Conservation (phyloP, 345 rosid genomes). For the Melaleuca alternifolia region DNA sequence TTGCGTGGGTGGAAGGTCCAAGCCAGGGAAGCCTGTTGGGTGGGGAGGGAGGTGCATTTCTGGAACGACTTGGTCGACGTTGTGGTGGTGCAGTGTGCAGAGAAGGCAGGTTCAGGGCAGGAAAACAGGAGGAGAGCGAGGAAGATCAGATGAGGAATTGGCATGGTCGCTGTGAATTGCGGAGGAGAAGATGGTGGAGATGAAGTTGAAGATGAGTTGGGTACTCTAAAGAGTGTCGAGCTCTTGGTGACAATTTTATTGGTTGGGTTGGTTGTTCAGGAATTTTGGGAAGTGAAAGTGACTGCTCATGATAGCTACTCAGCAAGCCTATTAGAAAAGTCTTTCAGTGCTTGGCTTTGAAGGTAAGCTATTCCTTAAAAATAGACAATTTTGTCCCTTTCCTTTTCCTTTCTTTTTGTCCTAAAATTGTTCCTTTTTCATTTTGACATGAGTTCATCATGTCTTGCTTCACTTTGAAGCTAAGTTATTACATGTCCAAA, state of each 20-base stretch:
- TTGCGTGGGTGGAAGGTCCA: slow-evolving; percentile 88
- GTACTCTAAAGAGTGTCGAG: neutral
- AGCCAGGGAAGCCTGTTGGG: slow-evolving; percentile 91
- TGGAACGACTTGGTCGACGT: slow-evolving; percentile 48
- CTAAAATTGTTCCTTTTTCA: neutral
- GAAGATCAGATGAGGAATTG: slow-evolving; percentile 7
- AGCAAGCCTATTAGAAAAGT: neutral
- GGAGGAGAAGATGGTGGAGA: neutral
- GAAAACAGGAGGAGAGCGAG: slow-evolving; percentile 15
- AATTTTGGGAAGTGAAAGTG: neutral
- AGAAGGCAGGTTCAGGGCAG: slow-evolving; percentile 10
- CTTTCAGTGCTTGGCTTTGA: slow-evolving; percentile 27
- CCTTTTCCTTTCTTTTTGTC: neutral
- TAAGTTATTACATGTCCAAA: slow-evolving; percentile 7
- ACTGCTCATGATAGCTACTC: neutral
- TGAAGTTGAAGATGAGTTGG: neutral
- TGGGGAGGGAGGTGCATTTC: slow-evolving; percentile 72
- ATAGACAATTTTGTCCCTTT: neutral
- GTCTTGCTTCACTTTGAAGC: slow-evolving; percentile 43
- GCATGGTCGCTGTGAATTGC: neutral
- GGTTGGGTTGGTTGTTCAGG: neutral
- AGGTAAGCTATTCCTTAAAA: slow-evolving; percentile 18
- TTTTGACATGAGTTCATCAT: neutral
- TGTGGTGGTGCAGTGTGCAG: slow-evolving; percentile 52
- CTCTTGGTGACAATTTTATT: slow-evolving; percentile 8